A percentile compares a stretch with the other conserved stretches of the same genome.
Conservation (phyloP, 176 grass and related monocot genomes). For the Oryza coarctata region DNA sequence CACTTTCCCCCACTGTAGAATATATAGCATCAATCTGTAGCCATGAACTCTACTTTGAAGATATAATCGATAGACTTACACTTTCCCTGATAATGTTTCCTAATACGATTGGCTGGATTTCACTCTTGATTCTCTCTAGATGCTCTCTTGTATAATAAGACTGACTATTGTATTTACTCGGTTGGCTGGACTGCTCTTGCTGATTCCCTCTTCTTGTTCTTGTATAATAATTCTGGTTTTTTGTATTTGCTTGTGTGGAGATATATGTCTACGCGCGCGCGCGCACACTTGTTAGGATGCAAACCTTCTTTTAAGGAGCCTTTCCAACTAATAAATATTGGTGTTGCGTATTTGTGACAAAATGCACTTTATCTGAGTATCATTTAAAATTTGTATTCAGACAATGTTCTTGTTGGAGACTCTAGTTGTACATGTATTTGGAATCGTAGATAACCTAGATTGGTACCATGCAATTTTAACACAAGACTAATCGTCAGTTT, state of each 20-base stretch:
- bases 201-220: constrained; percentile 16
- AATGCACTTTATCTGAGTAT: constrained; percentile 19
- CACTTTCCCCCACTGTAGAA: neutral
- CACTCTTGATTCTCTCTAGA: constrained; percentile 19
- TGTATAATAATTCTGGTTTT: constrained; percentile 31
- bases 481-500: neutral
- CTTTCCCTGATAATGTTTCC: constrained; percentile 34
- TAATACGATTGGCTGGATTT: constrained; percentile 41
- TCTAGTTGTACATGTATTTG: constrained; percentile 11
- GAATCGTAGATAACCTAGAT: constrained; percentile 17
- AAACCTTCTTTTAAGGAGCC: neutral
- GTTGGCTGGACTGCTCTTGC: constrained; percentile 31
- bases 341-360: constrained; percentile 21
- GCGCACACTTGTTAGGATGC: no score
- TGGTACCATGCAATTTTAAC: constrained; percentile 1
- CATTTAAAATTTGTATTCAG: constrained; percentile 6
- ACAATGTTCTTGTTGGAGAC: constrained; percentile 32
- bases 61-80: constrained; percentile 36
- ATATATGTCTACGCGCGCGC: no score
- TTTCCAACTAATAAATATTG: neutral
- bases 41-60: constrained; percentile 25
- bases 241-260: constrained; percentile 22
- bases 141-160: constrained; percentile 22
- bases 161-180: neutral
- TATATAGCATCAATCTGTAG: constrained; percentile 44